Base-by-base conservation (phyloP, 495 filamentous ascomycete genomes). In the Penicillium pulvis region DNA sequence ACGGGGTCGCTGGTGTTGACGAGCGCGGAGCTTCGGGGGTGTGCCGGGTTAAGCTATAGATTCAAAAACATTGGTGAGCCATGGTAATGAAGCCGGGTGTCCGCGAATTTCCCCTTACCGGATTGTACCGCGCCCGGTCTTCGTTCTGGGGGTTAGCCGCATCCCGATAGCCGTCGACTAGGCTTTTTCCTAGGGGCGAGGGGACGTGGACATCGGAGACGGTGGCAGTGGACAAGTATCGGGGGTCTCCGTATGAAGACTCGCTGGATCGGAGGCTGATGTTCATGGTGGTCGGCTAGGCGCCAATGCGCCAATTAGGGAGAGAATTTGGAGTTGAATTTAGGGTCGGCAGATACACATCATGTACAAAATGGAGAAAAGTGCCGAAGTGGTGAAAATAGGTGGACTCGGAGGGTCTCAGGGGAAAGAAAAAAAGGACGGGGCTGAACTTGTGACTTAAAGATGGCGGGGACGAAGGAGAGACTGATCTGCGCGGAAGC, bases 1-100 rank as follows among this genome's bases (percentile, higher is more conserved):
- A 89, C 81, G 10, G 82, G 83, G 63, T 89, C 86, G 56, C 74
- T 76, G 50, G 73, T 61, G 58, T 81, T 77, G 24, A 80, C 69
- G 12, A 75, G 68, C 19, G 70, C 72, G 7, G 80, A 79, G 58
- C 70, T 80, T 41, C 69, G 71, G 19, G 70, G 71, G 47, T 73
- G 71, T 39, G 58, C 45, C 28, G 69, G 55, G 49, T 73, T 75
- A 20, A 73, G 55, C 74, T 78, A 58, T 55, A 57, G n/a, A 30
- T 41, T 41, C 39, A 11, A 41, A 19, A 31, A 52, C 11, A 20
- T 17, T 46, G 14, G 64, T 75, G 45, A 73, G 36, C 51, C 39
- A 14, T 35, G 33, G 26, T 43, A 41, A 31, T 46, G n/a, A 48
- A 24, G 14, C 19, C 5, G 24, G 50, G 35, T 24, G 35, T 23